These are phyloP conservation scores for Phylloporus scabripes DNA, from an alignment of 768 basidiomycete species.

Conservation along the genomic window DNA sequence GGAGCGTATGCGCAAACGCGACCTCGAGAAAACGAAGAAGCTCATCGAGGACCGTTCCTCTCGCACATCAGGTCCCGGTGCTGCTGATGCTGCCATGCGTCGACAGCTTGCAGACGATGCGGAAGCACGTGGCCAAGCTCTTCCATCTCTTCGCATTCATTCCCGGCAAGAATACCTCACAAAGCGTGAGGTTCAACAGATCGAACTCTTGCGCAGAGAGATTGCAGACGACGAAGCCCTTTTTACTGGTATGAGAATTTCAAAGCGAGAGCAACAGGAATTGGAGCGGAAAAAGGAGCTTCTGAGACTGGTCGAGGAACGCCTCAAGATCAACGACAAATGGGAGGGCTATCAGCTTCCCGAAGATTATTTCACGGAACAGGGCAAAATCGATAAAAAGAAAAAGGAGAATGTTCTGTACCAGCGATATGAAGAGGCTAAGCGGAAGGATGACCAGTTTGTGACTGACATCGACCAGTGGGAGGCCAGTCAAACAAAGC, in stretches of 20 bases:
- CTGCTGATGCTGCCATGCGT: slow-evolving; percentile 78
- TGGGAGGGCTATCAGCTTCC: slow-evolving; percentile 95
- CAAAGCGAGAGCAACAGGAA: slow-evolving; percentile 76
- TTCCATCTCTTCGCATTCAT: slow-evolving; percentile 75
- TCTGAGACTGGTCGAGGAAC: slow-evolving; percentile 86
- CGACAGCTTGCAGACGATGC: slow-evolving; percentile 77
- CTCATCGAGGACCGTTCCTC: slow-evolving; percentile 90
- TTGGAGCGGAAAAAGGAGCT: slow-evolving; percentile 90
- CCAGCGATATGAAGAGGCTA: slow-evolving; percentile 91
- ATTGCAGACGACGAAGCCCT: slow-evolving; percentile 92
- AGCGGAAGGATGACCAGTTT: slow-evolving; percentile 89
- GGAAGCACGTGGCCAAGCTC: slow-evolving; percentile 46
- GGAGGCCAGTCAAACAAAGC: slow-evolving; percentile 87
- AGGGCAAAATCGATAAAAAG: slow-evolving; percentile 97
- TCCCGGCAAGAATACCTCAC: slow-evolving; percentile 95
- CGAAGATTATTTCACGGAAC: slow-evolving; percentile 97
- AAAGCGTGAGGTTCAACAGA: slow-evolving; percentile 93
- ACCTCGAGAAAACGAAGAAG: slow-evolving; percentile 83
- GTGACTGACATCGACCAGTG: slow-evolving; percentile 97
- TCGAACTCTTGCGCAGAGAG: slow-evolving; percentile 87
- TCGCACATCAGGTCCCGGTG: slow-evolving; percentile 56
- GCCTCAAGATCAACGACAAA: slow-evolving; percentile 90
- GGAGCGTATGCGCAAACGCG: slow-evolving; percentile 76
- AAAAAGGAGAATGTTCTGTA: slow-evolving; percentile 91
- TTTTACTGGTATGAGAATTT: slow-evolving; percentile 86